These are phyloP conservation scores for Auricularia sp. DNA, from an alignment of 768 basidiomycete genomes.

Conservation along the genomic window DNA sequence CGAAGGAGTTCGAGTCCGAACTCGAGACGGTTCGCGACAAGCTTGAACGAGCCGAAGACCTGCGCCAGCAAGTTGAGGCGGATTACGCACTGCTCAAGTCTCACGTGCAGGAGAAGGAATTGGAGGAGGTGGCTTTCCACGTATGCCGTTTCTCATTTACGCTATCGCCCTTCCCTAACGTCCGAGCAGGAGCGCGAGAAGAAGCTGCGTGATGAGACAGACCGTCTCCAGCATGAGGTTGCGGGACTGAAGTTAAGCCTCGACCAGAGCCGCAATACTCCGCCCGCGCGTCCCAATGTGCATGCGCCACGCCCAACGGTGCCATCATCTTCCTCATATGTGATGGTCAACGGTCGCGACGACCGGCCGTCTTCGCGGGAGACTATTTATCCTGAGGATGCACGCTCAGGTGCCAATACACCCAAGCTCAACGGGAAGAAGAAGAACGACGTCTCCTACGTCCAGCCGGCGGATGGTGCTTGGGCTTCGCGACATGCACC, in stretches of 20 bases:
- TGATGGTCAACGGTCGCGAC: conserved; percentile 28
- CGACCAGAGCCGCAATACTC: conserved; percentile 28
- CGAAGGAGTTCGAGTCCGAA: conserved; percentile 58
- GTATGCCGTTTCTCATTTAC: conserved; percentile 27
- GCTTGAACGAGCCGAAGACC: conserved; percentile 59
- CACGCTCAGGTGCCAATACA: conserved; percentile 38
- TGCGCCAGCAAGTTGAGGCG: conserved; percentile 53
- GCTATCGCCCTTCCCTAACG: background rate
- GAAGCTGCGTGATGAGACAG: conserved; percentile 58
- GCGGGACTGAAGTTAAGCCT: conserved; percentile 50
- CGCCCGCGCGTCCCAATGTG: background rate
- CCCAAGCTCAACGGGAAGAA: conserved; percentile 2
- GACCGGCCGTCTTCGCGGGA: conserved; percentile 68
- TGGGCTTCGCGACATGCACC: conserved; percentile 9
- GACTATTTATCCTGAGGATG: conserved; percentile 23
- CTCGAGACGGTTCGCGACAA: conserved; percentile 49
- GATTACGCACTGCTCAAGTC: conserved; percentile 58
- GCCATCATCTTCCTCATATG: background rate
- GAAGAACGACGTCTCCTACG: background rate
- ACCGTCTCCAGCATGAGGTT: conserved; percentile 50
- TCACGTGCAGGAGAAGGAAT: conserved; percentile 70
- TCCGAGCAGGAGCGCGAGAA: conserved; percentile 54
- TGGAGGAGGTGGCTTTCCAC: conserved; percentile 55
- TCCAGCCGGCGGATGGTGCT: conserved; percentile 5
- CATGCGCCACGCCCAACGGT: conserved; percentile 1